Percentiles rank a stretch among this genome's conserved stretches.
These are phyloP conservation scores for Gloeostereum incarnatum DNA, from an alignment of 768 basidiomycete genomes.

Conservation along the genomic window DNA sequence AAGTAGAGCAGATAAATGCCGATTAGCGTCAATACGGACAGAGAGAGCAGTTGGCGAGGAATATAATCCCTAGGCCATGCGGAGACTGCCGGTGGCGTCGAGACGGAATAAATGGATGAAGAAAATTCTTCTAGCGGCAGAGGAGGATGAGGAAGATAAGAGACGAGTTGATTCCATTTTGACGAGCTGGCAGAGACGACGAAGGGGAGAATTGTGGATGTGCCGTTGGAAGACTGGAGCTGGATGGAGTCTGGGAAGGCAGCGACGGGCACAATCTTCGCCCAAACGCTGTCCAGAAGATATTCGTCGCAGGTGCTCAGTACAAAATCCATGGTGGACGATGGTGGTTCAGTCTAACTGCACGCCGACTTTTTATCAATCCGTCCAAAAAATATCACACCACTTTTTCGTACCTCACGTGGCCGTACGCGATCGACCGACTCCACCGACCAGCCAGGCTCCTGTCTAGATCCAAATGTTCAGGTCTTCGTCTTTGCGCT, in stretches of 20 bases:
- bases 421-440: no score
- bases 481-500: no score
- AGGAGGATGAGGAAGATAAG: slow-evolving; percentile 48
- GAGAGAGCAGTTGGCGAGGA: slow-evolving; percentile 67
- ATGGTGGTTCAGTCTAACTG: no score
- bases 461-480: no score
- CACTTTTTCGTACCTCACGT: no score
- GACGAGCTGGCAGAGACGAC: slow-evolving; percentile 19
- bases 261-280: slow-evolving; percentile 57
- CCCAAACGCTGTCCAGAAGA: slow-evolving; percentile 74
- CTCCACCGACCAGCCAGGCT: no score
- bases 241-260: slow-evolving; percentile 26
- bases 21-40: slow-evolving; percentile 61
- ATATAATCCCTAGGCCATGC: slow-evolving; percentile 85
- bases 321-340: slow-evolving; percentile 70
- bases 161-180: slow-evolving; percentile 45
- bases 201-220: slow-evolving; percentile 22
- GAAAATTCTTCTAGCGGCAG: slow-evolving; percentile 24
- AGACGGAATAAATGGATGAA: slow-evolving; percentile 13
- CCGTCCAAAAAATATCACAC: no score
- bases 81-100: slow-evolving; percentile 32
- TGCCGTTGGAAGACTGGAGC: slow-evolving; percentile 25
- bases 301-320: slow-evolving; percentile 61
- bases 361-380: no score
- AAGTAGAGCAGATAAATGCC: slow-evolving; percentile 88